Percentiles rank a stretch among this genome's conserved stretches.
These are phyloP conservation scores for Echinochloa phyllopogon DNA, from an alignment of 176 grass and related monocot species.

Conservation along the genomic window DNA sequence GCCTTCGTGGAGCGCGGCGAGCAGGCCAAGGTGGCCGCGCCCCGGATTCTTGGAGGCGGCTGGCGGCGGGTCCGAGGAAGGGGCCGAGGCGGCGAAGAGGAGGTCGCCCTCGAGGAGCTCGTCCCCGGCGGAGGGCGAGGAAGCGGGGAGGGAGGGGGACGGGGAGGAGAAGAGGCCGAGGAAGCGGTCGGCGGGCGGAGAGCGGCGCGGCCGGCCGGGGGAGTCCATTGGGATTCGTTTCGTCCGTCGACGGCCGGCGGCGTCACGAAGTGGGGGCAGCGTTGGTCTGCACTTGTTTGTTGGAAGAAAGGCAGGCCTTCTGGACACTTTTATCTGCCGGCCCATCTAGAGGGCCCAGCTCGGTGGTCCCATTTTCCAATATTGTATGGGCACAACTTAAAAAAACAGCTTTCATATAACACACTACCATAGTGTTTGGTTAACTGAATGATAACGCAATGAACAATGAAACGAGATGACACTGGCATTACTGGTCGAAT, in stretches of 20 bases:
- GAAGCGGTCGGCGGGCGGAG: slow-evolving; percentile 44
- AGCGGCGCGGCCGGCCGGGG: slow-evolving; percentile 30
- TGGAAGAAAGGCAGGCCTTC: not conserved
- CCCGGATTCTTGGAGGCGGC: slow-evolving; percentile 27
- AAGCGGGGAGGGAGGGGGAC: not conserved
- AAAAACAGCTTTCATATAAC: no score
- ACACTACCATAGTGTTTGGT: no score
- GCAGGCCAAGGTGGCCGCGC: slow-evolving; percentile 35
- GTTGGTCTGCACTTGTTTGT: not conserved
- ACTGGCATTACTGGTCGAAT: no score
- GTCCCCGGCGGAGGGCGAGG: slow-evolving; percentile 9
- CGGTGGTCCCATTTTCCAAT: not conserved
- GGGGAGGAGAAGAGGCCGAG: slow-evolving; percentile 46
- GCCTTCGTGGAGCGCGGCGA: slow-evolving; percentile 49
- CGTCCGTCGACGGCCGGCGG: slow-evolving; percentile 23
- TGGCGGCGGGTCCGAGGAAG: slow-evolving; percentile 27
- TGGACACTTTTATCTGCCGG: not conserved
- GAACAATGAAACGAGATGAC: no score
- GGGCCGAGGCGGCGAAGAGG: slow-evolving; percentile 34
- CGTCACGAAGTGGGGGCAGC: slow-evolving; percentile 14
- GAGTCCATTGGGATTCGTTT: slow-evolving; percentile 11
- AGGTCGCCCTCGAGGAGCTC: slow-evolving; percentile 53
- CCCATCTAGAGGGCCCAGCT: not conserved
- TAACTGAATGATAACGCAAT: no score
- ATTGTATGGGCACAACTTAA: not conserved